Evolutionary conservation across 2,329 filamentous ascomycete species (phyloP).

Genomic region (Verticillium alfalfae): DNA sequence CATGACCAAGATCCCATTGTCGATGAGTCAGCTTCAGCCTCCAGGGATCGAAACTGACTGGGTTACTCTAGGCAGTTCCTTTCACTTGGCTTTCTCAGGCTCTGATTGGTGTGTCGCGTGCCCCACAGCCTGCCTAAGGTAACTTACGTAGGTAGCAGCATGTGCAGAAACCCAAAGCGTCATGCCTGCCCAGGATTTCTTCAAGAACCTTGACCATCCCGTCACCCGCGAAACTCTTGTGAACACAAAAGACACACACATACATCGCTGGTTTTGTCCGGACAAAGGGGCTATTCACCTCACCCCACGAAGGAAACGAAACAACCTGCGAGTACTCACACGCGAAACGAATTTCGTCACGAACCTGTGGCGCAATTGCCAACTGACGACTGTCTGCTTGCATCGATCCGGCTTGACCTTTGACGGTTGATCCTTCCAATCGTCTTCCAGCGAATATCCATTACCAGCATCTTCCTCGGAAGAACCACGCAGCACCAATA

Average conservation of each 20-base stretch:
- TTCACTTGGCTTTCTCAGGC: background rate
- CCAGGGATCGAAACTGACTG: too few relatives aligned
- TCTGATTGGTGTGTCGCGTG: background rate
- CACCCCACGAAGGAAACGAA: background rate
- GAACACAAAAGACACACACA: background rate
- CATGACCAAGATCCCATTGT: background rate
- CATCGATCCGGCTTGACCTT: background rate
- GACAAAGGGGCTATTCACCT: background rate
- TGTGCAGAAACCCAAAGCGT: background rate
- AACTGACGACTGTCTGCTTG: background rate
- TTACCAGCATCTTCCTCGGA: background rate
- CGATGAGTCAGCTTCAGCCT: background rate
- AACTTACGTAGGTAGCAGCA: slow-evolving; percentile 2
- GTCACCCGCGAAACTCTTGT: background rate
- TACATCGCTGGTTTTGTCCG: background rate
- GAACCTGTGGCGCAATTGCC: background rate
- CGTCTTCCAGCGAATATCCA: background rate
- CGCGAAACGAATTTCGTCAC: background rate
- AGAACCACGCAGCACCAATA: too few relatives aligned
- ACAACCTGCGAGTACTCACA: background rate
- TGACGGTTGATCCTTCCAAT: background rate
- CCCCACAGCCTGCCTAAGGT: background rate
- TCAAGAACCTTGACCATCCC: background rate
- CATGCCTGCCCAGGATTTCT: background rate
- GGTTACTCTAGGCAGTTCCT: background rate